Evolutionary conservation across 805 yeast species (phyloP), one percentile per base, ranked within the genome.

Genomic region (Nakazawaea wickerhamii): DNA sequence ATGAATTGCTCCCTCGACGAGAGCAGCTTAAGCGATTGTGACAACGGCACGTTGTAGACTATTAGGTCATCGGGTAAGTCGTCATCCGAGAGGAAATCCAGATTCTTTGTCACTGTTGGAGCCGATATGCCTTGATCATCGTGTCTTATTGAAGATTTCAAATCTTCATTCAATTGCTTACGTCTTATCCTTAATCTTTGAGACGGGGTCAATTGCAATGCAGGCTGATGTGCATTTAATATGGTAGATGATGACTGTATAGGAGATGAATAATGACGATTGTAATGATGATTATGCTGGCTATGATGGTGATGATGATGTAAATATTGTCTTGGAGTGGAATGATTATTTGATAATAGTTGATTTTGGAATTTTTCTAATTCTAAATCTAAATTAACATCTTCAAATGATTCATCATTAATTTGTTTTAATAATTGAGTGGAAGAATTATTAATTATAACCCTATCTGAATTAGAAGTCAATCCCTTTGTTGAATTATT

Each of bases 41-140:
- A 70, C 40, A 77, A 59, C 3, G 89, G 89, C 15, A 82, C 84
- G 50, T 82, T 81, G 59, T 65, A 81, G 45, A 81, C 73, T 18
- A 72, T 65, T 18, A 70, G 59, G 42, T 72, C 72, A 33, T 70
- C 76, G 1, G 79, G 79, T 32, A 77, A 59, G 44, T 75, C 73
- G 45, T 75, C 77, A 49, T 77, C 82, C 14, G 74, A 77, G 5
- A 61, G 41, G 15, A 53, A 57, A 36, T 65, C 71, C 14, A 61
- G 58, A 30, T 60, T 59, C 25, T 57, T 60, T n/a, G 47, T 43
- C 7, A 5, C 26, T 22, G 26, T 15, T 13, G 31, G 11, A 28
- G 21, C 10, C 23, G 21, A 37, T 38, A 17, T 38, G 36, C n/a
- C 45, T 33, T 26, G 33, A n/a, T 40, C 38, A 14, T 28, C 31